phyloP scores from a whole-genome alignment of 2,329 filamentous ascomycete species.

The Parastagonospora nodorum region DNA sequence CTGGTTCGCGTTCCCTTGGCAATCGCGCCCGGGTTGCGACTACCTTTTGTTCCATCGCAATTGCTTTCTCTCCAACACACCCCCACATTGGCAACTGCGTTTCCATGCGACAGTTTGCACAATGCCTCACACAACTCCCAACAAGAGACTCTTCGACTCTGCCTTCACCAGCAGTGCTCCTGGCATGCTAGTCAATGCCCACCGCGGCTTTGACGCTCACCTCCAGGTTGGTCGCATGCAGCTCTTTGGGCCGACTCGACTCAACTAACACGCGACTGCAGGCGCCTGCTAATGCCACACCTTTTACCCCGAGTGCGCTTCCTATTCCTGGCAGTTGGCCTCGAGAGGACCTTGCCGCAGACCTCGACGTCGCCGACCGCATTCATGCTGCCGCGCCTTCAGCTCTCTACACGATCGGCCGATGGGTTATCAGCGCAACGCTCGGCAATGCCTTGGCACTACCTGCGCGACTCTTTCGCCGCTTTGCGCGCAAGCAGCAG shows the following conservation, averaged over 20 bases:
- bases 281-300: conserved; percentile 8
- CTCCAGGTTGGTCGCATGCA: conserved; percentile 21
- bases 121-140: conserved; percentile 8
- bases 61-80: conserved; percentile 7
- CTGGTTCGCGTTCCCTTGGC: background rate
- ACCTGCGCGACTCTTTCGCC: conserved; percentile 13
- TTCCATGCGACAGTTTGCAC: background rate
- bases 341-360: background rate
- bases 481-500: conserved; percentile 19
- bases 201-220: conserved; percentile 16
- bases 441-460: conserved; percentile 15
- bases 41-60: conserved; percentile 6
- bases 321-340: conserved; percentile 26
- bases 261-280: conserved; percentile 10
- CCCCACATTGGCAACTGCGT: conserved; percentile 1
- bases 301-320: background rate
- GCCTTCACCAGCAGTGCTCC: conserved; percentile 18
- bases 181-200: conserved; percentile 10
- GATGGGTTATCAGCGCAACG: conserved; percentile 16
- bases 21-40: conserved; percentile 1
- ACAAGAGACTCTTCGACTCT: conserved; percentile 20
- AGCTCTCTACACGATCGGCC: conserved; percentile 20
- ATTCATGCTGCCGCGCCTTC: background rate
- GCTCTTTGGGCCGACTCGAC: background rate
- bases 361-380: background rate